A percentile compares a stretch with the other conserved stretches of the same genome.
Evolutionary conservation across 192 early-diverging fungal genomes (phyloP).

Genomic region (Linderina pennispora): DNA sequence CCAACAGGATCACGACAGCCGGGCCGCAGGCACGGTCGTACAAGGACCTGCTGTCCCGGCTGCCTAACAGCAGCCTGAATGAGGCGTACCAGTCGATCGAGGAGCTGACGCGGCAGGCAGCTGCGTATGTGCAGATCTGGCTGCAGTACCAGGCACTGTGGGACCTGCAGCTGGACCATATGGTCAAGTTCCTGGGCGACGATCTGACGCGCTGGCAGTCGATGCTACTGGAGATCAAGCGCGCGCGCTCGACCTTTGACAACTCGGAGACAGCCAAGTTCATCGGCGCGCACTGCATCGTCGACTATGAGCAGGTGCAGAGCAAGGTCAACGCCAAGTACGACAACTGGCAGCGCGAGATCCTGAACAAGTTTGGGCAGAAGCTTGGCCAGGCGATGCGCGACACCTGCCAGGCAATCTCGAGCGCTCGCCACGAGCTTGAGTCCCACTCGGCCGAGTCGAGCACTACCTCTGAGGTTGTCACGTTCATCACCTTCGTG

Average conservation of each 20-base stretch:
- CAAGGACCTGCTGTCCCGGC: slow-evolving; percentile 56
- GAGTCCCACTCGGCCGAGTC: slow-evolving; percentile 85
- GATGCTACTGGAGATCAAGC: slow-evolving; percentile 90
- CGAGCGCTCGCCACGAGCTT: slow-evolving; percentile 73
- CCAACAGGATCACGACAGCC: slow-evolving; percentile 5
- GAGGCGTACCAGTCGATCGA: slow-evolving; percentile 84
- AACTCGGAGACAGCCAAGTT: slow-evolving; percentile 85
- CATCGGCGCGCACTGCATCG: slow-evolving; percentile 75
- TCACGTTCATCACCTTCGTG: slow-evolving; percentile 91
- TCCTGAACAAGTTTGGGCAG: slow-evolving; percentile 83
- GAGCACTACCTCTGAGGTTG: slow-evolving; percentile 82
- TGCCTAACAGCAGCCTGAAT: slow-evolving; percentile 61
- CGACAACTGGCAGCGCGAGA: slow-evolving; percentile 96
- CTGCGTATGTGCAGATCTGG: slow-evolving; percentile 89
- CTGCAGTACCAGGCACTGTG: slow-evolving; percentile 97
- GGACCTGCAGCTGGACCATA: slow-evolving; percentile 88
- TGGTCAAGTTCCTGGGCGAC: slow-evolving; percentile 78
- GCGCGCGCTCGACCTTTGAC: slow-evolving; percentile 92
- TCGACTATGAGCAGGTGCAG: slow-evolving; percentile 99
- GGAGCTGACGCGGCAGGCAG: slow-evolving; percentile 65
- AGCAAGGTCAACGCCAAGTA: slow-evolving; percentile 96
- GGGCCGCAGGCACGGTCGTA: slow-evolving; percentile 4
- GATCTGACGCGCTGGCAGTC: slow-evolving; percentile 91
- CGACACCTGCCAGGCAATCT: slow-evolving; percentile 66
- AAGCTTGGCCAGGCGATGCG: slow-evolving; percentile 78